Evolutionary conservation across 2,329 filamentous ascomycete species (phyloP).

Genomic region (Teratosphaeria epicoccoides): DNA sequence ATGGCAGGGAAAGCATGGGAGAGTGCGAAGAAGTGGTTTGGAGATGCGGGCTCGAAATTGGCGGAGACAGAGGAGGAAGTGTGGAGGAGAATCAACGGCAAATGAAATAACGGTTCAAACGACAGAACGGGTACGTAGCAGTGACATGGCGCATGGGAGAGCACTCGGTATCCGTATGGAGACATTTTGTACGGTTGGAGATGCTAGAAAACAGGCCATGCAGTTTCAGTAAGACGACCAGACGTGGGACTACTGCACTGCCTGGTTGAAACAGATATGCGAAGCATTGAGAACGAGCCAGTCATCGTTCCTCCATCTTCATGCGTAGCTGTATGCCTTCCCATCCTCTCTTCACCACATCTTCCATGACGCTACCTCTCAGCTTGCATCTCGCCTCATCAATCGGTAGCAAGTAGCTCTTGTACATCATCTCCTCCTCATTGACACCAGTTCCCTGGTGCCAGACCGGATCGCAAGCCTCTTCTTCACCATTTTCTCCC

Average conservation of each 20-base stretch:
- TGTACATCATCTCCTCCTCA: conserved; percentile 36
- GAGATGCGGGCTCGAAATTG: conserved; percentile 30
- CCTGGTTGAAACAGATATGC: background rate
- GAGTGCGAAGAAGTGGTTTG: conserved; percentile 34
- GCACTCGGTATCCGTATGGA: background rate
- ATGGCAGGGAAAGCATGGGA: conserved; percentile 23
- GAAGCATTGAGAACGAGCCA: background rate
- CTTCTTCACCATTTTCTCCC: conserved; percentile 25
- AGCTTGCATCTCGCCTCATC: conserved; percentile 34
- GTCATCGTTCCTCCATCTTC: conserved; percentile 19
- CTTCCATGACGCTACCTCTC: conserved; percentile 31
- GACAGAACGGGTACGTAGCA: background rate
- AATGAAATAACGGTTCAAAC: background rate
- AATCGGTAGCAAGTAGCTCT: conserved; percentile 32
- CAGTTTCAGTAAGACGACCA: background rate
- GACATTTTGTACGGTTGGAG: background rate
- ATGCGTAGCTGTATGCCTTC: conserved; percentile 30
- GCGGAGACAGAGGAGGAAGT: conserved; percentile 37
- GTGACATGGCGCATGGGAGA: background rate
- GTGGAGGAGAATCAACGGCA: conserved; percentile 37
- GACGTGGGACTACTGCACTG: background rate
- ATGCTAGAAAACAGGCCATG: too few relatives aligned
- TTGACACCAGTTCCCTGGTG: conserved; percentile 41
- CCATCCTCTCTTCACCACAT: conserved; percentile 39
- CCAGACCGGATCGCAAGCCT: conserved; percentile 34